These are phyloP conservation scores for Phaffia tasmanica DNA, from an alignment of 768 basidiomycete genomes.

Conservation along the genomic window DNA sequence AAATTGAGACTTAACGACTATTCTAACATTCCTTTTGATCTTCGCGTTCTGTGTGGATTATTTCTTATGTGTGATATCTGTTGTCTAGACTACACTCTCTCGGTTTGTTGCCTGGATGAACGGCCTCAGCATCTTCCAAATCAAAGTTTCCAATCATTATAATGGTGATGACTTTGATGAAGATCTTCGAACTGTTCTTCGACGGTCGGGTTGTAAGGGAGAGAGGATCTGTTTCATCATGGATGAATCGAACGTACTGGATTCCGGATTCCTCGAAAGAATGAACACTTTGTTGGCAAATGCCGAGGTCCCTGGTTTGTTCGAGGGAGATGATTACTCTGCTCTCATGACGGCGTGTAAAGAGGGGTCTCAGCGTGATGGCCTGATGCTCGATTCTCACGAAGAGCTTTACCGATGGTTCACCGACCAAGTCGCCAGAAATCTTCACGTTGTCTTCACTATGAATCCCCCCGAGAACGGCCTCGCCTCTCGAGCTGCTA, in stretches of 20 bases:
- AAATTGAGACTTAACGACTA: not conserved
- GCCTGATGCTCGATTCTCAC: constrained; percentile 92
- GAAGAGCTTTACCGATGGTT: constrained; percentile 99
- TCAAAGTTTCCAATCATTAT: constrained; percentile 99
- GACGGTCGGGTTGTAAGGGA: constrained; percentile 91
- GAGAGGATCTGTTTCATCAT: constrained; percentile 99
- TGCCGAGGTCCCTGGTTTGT: constrained; percentile 99
- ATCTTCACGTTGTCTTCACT: constrained; percentile 96
- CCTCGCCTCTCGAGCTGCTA: constrained; percentile 86
- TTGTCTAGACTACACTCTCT: constrained; percentile 75
- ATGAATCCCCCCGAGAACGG: constrained; percentile 48
- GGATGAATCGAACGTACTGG: constrained; percentile 99
- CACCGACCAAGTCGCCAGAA: constrained; percentile 94
- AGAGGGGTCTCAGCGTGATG: constrained; percentile 97
- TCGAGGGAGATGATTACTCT: constrained; percentile 98
- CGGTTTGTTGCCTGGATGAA: constrained; percentile 99
- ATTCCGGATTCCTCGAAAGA: constrained; percentile 97
- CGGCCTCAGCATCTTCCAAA: constrained; percentile 95
- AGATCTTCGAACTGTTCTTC: constrained; percentile 85
- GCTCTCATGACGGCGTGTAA: constrained; percentile 99
- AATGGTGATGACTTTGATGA: constrained; percentile 98
- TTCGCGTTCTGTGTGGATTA: not conserved
- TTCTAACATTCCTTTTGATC: not conserved
- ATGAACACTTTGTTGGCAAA: constrained; percentile 99
- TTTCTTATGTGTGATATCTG: constrained; percentile 15